Evolutionary conservation across 23 red algal genomes (phyloP), one percentile per base, ranked within the genome.

Genomic region (Cyanidioschyzon merolae): DNA sequence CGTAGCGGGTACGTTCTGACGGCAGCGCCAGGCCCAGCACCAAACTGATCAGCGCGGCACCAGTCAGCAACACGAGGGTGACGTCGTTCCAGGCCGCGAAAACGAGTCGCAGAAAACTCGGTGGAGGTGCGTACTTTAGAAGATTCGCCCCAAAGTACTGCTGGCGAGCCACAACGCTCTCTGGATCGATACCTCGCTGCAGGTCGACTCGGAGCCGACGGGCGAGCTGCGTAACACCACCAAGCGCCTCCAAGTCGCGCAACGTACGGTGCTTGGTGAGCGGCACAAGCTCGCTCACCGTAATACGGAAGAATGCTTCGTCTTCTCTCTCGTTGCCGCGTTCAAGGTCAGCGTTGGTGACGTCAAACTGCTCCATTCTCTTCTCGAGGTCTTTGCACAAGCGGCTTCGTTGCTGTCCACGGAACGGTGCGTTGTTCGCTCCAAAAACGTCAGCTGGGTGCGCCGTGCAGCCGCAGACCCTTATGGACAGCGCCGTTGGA

Each of bases 111-210:
- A 82, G 78, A 24, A 95, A 82, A 38, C 34, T 58, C 57, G 84
- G 88, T 40, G 81, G 90, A 7, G 86, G 78, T 32, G 90, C 85
- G 63, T 95, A 95, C 76, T 79, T 76, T 71, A 95, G 86, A 3
- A 45, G 58, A 75, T 95, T 95, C 39, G 58, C 40, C 2, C 90
- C 90, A 77, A 86, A 95, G 38, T 38, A 24, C 32, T 1, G 45
- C 40, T 7, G 34, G 39, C 77, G 77, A 26, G 57, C 29, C 7
- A 57, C 25, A 41, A 32, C 63, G 12, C 59, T 37, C 27, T 77
- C 37, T 15, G 67, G 32, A 1, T 40, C 76, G 0, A 79, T 75
- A 37, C 38, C 76, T 34, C 40, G n/a, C 36, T 87, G 37, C 81
- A 87, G 58, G 40, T 87, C 89, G 57, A 40, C 74, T 0, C 59